phyloP scores from a whole-genome alignment of 208 protist genomes.

The Trypanosoma cruzi region DNA sequence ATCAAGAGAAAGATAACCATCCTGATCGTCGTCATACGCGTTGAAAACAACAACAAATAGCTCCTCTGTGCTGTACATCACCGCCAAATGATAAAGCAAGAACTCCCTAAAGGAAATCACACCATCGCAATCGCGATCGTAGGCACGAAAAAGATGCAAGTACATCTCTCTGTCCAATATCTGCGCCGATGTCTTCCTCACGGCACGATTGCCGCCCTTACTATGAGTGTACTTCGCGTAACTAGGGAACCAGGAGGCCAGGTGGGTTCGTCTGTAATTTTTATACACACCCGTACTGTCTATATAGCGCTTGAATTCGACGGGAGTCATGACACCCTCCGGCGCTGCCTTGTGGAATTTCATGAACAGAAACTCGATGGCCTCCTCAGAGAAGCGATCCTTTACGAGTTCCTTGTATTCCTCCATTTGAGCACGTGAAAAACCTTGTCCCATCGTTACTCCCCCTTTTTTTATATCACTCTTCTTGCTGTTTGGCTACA shows the following conservation, averaged over 20 bases:
- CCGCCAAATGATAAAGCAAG: constrained; percentile 84
- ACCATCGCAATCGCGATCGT: constrained; percentile 85
- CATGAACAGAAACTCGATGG: constrained; percentile 78
- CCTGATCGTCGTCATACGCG: constrained; percentile 93
- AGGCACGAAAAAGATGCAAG: constrained; percentile 84
- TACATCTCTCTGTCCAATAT: constrained; percentile 62
- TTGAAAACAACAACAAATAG: constrained; percentile 91
- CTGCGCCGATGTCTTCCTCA: constrained; percentile 6
- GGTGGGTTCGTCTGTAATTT: constrained; percentile 39
- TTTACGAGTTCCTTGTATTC: constrained; percentile 87
- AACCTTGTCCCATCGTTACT: constrained; percentile 63
- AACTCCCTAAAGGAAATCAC: constrained; percentile 92
- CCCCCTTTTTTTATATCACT: neutral
- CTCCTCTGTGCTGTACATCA: constrained; percentile 90
- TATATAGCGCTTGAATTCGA: constrained; percentile 85
- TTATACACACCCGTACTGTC: constrained; percentile 84
- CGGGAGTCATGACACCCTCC: constrained; percentile 70
- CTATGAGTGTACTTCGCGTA: constrained; percentile 20
- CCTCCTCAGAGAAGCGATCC: constrained; percentile 78
- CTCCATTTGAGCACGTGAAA: constrained; percentile 78
- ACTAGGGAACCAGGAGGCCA: neutral
- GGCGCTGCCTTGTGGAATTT: constrained; percentile 82
- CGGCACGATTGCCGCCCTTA: constrained; percentile 13
- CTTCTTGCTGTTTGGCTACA: neutral
- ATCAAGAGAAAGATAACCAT: constrained; percentile 83